These are phyloP conservation scores for Salix viminalis DNA, from an alignment of 345 rosid species.

Conservation along the genomic window DNA sequence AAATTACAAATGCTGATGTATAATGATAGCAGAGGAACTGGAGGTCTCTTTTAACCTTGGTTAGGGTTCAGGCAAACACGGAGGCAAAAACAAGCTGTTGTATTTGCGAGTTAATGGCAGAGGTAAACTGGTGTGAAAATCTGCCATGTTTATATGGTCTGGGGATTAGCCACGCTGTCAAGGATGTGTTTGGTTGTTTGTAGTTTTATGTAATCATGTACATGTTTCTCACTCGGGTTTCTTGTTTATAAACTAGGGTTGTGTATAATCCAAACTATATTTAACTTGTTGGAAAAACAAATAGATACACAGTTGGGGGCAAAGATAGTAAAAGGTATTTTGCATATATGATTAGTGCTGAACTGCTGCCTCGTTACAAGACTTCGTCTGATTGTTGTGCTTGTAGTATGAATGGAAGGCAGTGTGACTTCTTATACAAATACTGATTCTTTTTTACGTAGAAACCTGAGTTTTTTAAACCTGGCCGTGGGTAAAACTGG, in stretches of 20 bases:
- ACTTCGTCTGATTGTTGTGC: too few relatives aligned
- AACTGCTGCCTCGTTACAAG: background rate
- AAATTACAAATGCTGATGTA: slow-evolving; percentile 1
- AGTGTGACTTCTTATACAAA: background rate
- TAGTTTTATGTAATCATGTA: slow-evolving; percentile 14
- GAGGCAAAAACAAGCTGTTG: slow-evolving; percentile 20
- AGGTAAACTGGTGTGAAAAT: slow-evolving; percentile 22
- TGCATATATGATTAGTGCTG: background rate
- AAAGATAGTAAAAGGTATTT: background rate
- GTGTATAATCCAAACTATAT: slow-evolving; percentile 26
- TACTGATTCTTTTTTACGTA: too few relatives aligned
- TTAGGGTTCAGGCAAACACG: slow-evolving; percentile 23
- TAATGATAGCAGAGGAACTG: slow-evolving; percentile 7
- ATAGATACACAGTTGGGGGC: background rate
- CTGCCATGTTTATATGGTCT: slow-evolving; percentile 26
- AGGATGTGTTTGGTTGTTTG: slow-evolving; percentile 30
- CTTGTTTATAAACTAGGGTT: slow-evolving; percentile 30
- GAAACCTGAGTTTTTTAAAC: too few relatives aligned
- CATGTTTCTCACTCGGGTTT: background rate
- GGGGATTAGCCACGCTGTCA: slow-evolving; percentile 15
- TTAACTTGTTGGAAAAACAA: slow-evolving; percentile 18
- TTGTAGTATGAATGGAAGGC: too few relatives aligned
- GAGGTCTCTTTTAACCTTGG: slow-evolving; percentile 18
- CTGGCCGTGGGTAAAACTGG: too few relatives aligned
- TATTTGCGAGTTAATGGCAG: slow-evolving; percentile 17